Percentiles rank a stretch among this genome's conserved stretches.
Evolutionary conservation across 2,329 filamentous ascomycete species (phyloP).

Genomic region (Neoscytalidium dimidiatum): DNA sequence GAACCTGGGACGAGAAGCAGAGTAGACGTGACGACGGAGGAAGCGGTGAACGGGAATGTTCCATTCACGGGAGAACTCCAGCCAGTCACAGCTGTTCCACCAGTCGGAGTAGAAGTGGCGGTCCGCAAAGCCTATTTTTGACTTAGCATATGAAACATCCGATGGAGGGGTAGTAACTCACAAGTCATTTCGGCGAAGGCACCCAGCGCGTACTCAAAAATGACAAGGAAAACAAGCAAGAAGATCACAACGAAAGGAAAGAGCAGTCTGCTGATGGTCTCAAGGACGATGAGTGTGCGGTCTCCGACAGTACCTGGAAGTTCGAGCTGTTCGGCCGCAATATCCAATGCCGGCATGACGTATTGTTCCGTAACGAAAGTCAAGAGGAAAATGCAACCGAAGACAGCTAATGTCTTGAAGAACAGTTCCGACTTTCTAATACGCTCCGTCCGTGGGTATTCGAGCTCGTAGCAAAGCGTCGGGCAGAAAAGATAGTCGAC

Average conservation of each 20-base stretch:
- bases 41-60: constrained; percentile 98
- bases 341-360: constrained; percentile 83
- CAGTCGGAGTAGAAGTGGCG: constrained; percentile 85
- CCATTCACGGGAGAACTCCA: constrained; percentile 96
- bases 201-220: constrained; percentile 95
- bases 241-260: constrained; percentile 98
- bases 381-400: constrained; percentile 94
- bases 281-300: constrained; percentile 75
- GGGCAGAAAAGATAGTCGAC: constrained; percentile 87
- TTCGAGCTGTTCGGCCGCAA: constrained; percentile 63
- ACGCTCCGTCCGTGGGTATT: constrained; percentile 80
- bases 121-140: constrained; percentile 70
- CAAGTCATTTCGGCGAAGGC: constrained; percentile 91
- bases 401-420: constrained; percentile 84
- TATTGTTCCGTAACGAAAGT: constrained; percentile 92
- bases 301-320: constrained; percentile 58
- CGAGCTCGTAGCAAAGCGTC: constrained; percentile 95
- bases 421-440: constrained; percentile 80
- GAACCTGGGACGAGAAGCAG: constrained; percentile 73
- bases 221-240: constrained; percentile 93
- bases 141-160: constrained; percentile 21
- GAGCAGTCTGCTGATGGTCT: constrained; percentile 86
- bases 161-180: constrained; percentile 28
- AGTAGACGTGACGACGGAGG: constrained; percentile 91
- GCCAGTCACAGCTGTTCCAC: constrained; percentile 80